A percentile compares a stretch with the other conserved stretches of the same genome.
These are phyloP conservation scores for Pisolithus orientalis DNA, from an alignment of 768 basidiomycete genomes.

Conservation along the genomic window DNA sequence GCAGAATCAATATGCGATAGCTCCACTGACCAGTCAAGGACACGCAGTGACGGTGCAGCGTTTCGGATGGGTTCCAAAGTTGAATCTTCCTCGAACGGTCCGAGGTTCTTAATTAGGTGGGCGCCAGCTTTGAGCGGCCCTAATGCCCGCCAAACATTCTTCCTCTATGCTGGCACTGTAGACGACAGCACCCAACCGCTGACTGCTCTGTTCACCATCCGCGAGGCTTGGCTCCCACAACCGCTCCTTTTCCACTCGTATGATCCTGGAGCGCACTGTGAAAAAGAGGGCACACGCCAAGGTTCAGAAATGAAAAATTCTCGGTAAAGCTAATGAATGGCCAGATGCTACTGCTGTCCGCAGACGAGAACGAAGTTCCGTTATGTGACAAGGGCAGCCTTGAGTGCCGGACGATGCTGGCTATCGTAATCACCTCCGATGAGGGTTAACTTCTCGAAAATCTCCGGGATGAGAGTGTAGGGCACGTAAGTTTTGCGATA, in stretches of 20 bases:
- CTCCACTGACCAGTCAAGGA: conserved; percentile 12
- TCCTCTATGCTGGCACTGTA: conserved; percentile 8
- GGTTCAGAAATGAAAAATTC: conserved; percentile 15
- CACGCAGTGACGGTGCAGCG: conserved; percentile 13
- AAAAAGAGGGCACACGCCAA: conserved; percentile 17
- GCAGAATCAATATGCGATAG: no score
- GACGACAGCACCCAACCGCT: conserved; percentile 20
- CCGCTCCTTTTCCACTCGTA: conserved; percentile 3
- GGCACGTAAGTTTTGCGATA: conserved; percentile 15
- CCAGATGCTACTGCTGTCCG: conserved; percentile 23
- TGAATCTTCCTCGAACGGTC: not conserved
- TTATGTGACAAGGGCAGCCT: conserved; percentile 18
- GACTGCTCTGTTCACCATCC: conserved; percentile 19
- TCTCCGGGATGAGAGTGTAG: conserved; percentile 17
- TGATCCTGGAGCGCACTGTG: conserved; percentile 8
- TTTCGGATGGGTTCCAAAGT: conserved; percentile 7
- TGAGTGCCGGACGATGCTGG: conserved; percentile 1
- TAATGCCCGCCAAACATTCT: conserved; percentile 7
- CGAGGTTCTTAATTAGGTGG: conserved; percentile 6
- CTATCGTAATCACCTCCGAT: conserved; percentile 7
- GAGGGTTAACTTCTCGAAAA: conserved; percentile 12
- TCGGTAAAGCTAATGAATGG: conserved; percentile 16
- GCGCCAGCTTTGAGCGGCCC: not conserved
- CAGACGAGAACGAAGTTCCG: conserved; percentile 23
- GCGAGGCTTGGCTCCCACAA: conserved; percentile 7